Evolutionary conservation across 805 yeast species (phyloP), one percentile per base, ranked within the genome.

Genomic region (Vanderwaltozyma tropicalis): DNA sequence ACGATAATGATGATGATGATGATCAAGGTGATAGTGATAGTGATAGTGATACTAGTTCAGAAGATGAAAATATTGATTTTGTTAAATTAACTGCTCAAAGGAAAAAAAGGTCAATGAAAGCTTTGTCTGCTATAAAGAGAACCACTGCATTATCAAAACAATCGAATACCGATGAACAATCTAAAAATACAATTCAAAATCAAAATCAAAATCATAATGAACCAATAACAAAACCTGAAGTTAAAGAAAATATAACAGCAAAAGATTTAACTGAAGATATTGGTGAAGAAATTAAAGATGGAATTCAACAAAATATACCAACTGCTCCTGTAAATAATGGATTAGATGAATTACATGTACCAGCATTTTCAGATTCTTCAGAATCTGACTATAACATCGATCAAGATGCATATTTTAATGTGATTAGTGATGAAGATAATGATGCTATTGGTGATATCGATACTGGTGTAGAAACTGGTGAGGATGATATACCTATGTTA

Each of bases 21-120:
- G 60, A 52, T 8, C 65, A 58, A 10, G 66, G 59, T 15, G 67
- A 58, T 12, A 63, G 57, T 6, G 68, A 58, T 14, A 66, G 59
- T 26, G 68, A 67, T 16, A 64, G 66, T 27, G 67, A 58, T 22
- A 63, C 71, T 10, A 71, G 78, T 10, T 74, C 80, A 0, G 80
- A 74, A 47, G 85, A 77, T 46, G 77, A 76, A 27, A 77, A 75
- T 46, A 76, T 80, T 2, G 89, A 82, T 59, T 80, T 78, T 54
- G 83, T 81, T 13, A 74, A 72, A 53, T 59, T 82, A 42, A 81
- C 83, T 26, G 82, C 80, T 9, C 80, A 79, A 53, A 66, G 76
- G 43, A 75, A 80, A 59, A 74, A 74, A 28, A 68, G 62, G 42
- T 67, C 76, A 1, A 62, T 73, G 67, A 70, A 71, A 43, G 73